A percentile compares a stretch with the other conserved stretches of the same genome.
Evolutionary conservation across 2,329 filamentous ascomycete species (phyloP).

Genomic region (Lomentospora prolificans): DNA sequence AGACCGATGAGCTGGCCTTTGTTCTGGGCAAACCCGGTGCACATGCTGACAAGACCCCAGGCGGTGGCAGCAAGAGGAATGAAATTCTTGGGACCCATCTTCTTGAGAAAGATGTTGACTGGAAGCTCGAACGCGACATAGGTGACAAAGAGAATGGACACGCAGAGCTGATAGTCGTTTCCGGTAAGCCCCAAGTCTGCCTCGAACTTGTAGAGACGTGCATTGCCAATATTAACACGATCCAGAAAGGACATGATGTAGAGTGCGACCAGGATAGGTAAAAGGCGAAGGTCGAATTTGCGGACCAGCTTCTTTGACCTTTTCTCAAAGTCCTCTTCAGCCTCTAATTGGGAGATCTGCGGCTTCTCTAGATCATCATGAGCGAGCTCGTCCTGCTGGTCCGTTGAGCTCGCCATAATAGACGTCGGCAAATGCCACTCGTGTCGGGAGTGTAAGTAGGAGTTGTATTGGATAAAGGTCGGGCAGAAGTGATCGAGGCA

Average conservation of each 20-base stretch:
- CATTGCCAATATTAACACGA: constrained; percentile 33
- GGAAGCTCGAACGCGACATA: constrained; percentile 30
- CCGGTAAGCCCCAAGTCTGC: constrained; percentile 49
- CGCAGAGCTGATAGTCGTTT: constrained; percentile 42
- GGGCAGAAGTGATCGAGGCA: too few relatives aligned
- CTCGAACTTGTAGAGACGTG: constrained; percentile 55
- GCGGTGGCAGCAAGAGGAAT: constrained; percentile 27
- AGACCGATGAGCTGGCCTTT: constrained; percentile 29
- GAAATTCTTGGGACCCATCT: constrained; percentile 26
- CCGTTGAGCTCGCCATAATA: too few relatives aligned
- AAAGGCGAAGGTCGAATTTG: too few relatives aligned
- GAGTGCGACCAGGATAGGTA: too few relatives aligned
- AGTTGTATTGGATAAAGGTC: too few relatives aligned
- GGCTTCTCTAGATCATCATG: too few relatives aligned
- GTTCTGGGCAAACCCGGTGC: constrained; percentile 33
- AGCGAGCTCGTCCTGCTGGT: too few relatives aligned
- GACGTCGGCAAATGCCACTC: too few relatives aligned
- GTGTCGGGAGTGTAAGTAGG: too few relatives aligned
- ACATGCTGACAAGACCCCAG: constrained; percentile 37
- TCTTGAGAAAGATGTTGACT: constrained; percentile 28
- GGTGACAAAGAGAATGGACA: constrained; percentile 23
- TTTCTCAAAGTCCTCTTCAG: too few relatives aligned
- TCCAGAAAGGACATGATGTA: constrained; percentile 9
- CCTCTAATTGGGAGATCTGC: too few relatives aligned
- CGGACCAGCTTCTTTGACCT: too few relatives aligned